Evolutionary conservation across 1,284 basidiomycete genomes (phyloP).

Genomic region (Hortiboletus rubellus): DNA sequence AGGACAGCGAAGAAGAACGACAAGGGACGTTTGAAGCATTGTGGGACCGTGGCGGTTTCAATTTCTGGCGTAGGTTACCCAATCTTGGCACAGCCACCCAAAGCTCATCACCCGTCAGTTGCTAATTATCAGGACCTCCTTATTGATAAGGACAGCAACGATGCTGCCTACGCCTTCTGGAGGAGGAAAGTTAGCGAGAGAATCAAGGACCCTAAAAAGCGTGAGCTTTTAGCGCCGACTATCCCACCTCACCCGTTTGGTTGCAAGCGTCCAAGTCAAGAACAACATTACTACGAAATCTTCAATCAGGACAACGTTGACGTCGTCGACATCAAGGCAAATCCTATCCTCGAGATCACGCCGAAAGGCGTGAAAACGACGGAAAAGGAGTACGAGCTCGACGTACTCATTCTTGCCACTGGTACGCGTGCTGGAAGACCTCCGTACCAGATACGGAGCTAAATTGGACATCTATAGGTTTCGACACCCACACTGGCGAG

Average conservation of each 20-base stretch:
- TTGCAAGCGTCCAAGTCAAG: conserved; percentile 10
- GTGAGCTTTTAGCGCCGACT: conserved; percentile 13
- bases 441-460: background rate
- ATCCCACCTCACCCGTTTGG: conserved; percentile 21
- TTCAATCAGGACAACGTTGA: conserved; percentile 21
- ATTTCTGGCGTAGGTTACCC: conserved; percentile 14
- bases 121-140: conserved; percentile 19
- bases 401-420: conserved; percentile 19
- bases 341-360: conserved; percentile 16
- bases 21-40: conserved; percentile 3
- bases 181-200: conserved; percentile 18
- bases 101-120: background rate
- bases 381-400: conserved; percentile 11
- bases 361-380: conserved; percentile 12
- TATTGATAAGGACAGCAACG: background rate
- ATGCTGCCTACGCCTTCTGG: conserved; percentile 18
- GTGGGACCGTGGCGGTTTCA: conserved; percentile 15
- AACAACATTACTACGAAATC: conserved; percentile 19
- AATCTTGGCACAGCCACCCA: too few species aligned
- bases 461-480: conserved; percentile 6
- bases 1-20: conserved; percentile 17
- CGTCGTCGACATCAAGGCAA: conserved; percentile 6
- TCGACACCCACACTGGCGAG: conserved; percentile 7
- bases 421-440: background rate
- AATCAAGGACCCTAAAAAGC: conserved; percentile 16